phyloP scores from a whole-genome alignment of 139 green algal genomes.

The Chlorella sp. region DNA sequence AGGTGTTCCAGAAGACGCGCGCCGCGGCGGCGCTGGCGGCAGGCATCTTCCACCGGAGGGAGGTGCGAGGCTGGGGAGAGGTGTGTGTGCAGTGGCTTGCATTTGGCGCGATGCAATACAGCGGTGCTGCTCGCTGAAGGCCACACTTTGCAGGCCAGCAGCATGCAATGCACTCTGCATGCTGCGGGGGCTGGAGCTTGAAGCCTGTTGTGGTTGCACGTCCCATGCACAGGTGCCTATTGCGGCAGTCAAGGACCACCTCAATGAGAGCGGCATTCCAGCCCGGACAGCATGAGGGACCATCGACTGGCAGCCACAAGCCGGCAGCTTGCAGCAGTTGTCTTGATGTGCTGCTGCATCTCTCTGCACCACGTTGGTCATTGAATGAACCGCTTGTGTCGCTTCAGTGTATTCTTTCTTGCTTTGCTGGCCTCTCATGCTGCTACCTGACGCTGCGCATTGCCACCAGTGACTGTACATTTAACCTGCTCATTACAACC shows the following conservation, averaged over 20 bases:
- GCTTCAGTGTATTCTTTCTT: not conserved
- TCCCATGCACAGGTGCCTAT: conserved; percentile 71
- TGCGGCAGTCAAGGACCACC: conserved; percentile 90
- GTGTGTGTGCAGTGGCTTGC: no score
- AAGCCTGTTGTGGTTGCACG: no score
- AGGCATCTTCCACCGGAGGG: conserved; percentile 97
- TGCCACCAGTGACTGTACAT: not conserved
- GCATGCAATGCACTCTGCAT: no score
- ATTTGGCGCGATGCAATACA: no score
- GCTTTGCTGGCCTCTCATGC: not conserved
- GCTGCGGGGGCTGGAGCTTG: no score
- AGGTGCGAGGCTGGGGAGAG: no score
- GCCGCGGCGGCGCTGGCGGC: conserved; percentile 94
- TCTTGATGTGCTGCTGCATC: not conserved
- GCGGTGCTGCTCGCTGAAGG: no score
- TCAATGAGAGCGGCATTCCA: conserved; percentile 79
- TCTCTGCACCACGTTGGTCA: not conserved
- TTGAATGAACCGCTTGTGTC: no score
- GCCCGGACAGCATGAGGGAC: conserved; percentile 64
- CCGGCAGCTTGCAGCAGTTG: not conserved
- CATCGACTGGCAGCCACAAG: not conserved
- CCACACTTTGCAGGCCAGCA: no score
- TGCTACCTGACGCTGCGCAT: not conserved
- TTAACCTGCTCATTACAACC: no score
- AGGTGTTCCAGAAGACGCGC: conserved; percentile 84